A percentile compares a stretch with the other conserved stretches of the same genome.
Evolutionary conservation across 202 grass and related monocot genomes (phyloP).

Genomic region (Carex arenaria): DNA sequence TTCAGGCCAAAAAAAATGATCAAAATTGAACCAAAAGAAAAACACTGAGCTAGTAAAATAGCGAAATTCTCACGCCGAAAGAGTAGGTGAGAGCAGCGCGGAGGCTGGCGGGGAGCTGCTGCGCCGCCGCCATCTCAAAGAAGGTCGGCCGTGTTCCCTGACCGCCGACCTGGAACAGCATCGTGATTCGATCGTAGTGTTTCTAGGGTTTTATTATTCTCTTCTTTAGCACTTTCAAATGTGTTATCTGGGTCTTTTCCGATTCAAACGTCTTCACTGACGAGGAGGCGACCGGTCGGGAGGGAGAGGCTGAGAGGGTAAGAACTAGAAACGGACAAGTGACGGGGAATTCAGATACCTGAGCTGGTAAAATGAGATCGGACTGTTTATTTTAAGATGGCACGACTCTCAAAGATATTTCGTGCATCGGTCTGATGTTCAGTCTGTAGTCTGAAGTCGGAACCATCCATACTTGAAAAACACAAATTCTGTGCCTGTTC

Average conservation of each 20-base stretch:
- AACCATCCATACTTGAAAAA: too few relatives aligned
- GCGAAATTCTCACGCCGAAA: conserved; percentile 47
- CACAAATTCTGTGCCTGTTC: too few relatives aligned
- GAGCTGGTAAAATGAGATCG: too few relatives aligned
- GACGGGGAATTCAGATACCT: too few relatives aligned
- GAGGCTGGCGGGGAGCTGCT: conserved; percentile 95
- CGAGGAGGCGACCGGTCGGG: background rate
- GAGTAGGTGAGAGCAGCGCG: conserved; percentile 87
- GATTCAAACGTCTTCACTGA: background rate
- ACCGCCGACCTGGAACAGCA: conserved; percentile 98
- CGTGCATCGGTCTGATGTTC: too few relatives aligned
- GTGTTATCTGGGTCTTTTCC: too few relatives aligned
- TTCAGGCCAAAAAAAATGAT: background rate
- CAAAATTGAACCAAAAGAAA: conserved; percentile 17
- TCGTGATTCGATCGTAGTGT: conserved; percentile 17
- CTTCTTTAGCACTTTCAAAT: background rate
- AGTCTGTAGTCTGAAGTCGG: too few relatives aligned
- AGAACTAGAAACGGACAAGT: too few relatives aligned
- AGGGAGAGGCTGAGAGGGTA: background rate
- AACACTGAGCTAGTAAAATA: background rate
- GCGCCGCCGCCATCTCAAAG: conserved; percentile 99
- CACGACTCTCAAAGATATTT: too few relatives aligned
- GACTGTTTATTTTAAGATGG: too few relatives aligned
- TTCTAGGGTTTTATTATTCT: background rate
- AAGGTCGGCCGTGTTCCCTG: conserved; percentile 96